Evolutionary conservation across 345 rosid species (phyloP).

Genomic region (Cardiospermum halicacabum): DNA sequence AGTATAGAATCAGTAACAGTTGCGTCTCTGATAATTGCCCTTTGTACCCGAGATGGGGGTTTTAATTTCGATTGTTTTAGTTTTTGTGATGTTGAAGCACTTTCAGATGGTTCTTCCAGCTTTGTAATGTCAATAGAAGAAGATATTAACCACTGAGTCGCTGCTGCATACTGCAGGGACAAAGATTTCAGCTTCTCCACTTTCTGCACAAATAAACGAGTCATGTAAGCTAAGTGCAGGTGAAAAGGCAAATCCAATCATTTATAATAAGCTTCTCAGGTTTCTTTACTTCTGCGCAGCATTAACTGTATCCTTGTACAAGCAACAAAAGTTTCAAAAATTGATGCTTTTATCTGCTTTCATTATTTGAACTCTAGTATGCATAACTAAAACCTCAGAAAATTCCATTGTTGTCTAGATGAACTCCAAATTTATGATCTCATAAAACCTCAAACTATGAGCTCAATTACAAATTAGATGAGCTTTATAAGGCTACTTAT

Average conservation of each 20-base stretch:
- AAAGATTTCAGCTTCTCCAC: constrained; percentile 81
- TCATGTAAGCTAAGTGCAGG: constrained; percentile 5
- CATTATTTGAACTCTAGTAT: not conserved
- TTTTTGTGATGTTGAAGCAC: constrained; percentile 20
- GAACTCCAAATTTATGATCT: not conserved
- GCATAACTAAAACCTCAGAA: not conserved
- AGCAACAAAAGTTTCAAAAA: not conserved
- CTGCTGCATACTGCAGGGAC: constrained; percentile 88
- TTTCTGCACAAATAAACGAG: constrained; percentile 48
- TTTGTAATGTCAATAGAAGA: constrained; percentile 63
- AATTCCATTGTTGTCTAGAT: not conserved
- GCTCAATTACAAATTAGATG: not conserved
- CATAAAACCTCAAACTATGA: not conserved
- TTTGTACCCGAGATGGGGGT: constrained; percentile 36
- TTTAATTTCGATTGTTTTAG: constrained; percentile 35
- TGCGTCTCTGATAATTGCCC: constrained; percentile 39
- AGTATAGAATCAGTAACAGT: constrained; percentile 69
- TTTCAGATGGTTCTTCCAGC: constrained; percentile 32
- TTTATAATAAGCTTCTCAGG: not conserved
- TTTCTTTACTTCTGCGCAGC: not conserved
- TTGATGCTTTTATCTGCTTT: not conserved
- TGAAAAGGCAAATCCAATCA: too few species aligned
- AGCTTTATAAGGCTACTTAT: not conserved
- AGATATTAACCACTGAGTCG: constrained; percentile 93
- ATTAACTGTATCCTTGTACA: not conserved